A percentile compares a stretch with the other conserved stretches of the same genome.
phyloP scores from a whole-genome alignment of 139 green algal genomes.

The Picochlorum sp. region DNA sequence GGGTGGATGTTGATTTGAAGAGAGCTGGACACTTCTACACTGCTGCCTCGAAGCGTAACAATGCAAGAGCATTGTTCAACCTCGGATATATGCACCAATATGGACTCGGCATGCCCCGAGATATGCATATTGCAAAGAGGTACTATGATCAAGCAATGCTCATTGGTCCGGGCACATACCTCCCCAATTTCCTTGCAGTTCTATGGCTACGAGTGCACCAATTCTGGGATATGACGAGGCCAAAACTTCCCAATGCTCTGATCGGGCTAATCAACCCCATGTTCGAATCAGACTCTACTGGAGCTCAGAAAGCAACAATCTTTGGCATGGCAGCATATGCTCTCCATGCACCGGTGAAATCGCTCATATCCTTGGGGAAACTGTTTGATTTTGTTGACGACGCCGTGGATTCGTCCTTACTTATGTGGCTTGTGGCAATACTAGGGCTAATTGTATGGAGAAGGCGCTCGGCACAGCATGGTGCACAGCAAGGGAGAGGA shows the following conservation, averaged over 20 bases:
- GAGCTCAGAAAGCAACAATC: too few relatives aligned
- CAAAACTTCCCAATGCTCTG: constrained; percentile 6
- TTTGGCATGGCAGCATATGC: too few relatives aligned
- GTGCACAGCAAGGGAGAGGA: too few relatives aligned
- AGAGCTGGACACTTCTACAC: constrained; percentile 31
- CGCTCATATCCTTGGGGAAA: too few relatives aligned
- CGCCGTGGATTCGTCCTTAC: too few relatives aligned
- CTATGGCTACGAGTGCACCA: constrained; percentile 33
- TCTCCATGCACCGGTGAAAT: too few relatives aligned
- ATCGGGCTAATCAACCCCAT: neutral
- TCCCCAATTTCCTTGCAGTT: constrained; percentile 49
- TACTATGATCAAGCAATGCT: constrained; percentile 48
- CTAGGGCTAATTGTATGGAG: too few relatives aligned
- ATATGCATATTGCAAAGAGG: constrained; percentile 64
- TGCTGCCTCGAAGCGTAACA: constrained; percentile 30
- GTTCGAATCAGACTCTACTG: neutral
- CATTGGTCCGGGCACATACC: constrained; percentile 22
- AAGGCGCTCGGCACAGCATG: too few relatives aligned
- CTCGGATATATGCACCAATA: constrained; percentile 88
- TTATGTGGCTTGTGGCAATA: too few relatives aligned
- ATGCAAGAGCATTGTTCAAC: constrained; percentile 83
- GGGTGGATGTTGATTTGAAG: constrained; percentile 31
- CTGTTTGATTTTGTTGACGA: too few relatives aligned
- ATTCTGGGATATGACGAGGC: constrained; percentile 21
- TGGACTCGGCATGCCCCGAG: constrained; percentile 66